Conservation (phyloP, 2,329 filamentous ascomycete genomes). For the Orbilia blumenaviensis region DNA sequence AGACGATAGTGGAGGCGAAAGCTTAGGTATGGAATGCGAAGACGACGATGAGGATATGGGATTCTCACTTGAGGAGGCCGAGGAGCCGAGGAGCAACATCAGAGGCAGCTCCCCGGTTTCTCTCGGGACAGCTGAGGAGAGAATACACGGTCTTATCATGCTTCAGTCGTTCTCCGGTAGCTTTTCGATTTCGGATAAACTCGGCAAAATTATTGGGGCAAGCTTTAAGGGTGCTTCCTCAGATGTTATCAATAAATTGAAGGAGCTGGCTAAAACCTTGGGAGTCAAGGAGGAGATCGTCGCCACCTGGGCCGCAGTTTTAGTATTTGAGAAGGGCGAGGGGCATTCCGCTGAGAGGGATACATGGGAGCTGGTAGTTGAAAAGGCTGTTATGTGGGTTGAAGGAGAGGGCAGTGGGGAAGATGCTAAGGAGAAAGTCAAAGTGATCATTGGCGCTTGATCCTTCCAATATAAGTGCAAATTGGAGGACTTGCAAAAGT, state of each 20-base stretch:
- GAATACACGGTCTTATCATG: conserved; percentile 48
- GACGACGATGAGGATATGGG: background rate
- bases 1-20: no score
- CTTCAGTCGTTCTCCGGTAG: conserved; percentile 45
- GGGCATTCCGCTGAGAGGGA: conserved; percentile 43
- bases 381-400: conserved; percentile 47
- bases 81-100: background rate
- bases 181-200: background rate
- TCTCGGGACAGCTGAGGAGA: conserved; percentile 23
- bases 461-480: no score
- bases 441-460: conserved; percentile 16
- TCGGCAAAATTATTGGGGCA: conserved; percentile 13
- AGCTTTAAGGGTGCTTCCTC: conserved; percentile 35
- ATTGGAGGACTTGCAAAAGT: no score
- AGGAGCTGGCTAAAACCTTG: conserved; percentile 27
- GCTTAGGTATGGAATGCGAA: no score
- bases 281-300: conserved; percentile 28
- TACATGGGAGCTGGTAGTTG: conserved; percentile 53
- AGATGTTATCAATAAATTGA: conserved; percentile 26
- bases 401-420: conserved; percentile 36
- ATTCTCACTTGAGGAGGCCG: background rate
- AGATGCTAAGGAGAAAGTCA: conserved; percentile 22
- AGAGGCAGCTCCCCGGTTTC: background rate
- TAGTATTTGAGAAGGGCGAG: conserved; percentile 34
- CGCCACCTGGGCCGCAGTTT: conserved; percentile 44